These are phyloP conservation scores for Rubus idaeus DNA, from an alignment of 306 rosid species.

Conservation along the genomic window DNA sequence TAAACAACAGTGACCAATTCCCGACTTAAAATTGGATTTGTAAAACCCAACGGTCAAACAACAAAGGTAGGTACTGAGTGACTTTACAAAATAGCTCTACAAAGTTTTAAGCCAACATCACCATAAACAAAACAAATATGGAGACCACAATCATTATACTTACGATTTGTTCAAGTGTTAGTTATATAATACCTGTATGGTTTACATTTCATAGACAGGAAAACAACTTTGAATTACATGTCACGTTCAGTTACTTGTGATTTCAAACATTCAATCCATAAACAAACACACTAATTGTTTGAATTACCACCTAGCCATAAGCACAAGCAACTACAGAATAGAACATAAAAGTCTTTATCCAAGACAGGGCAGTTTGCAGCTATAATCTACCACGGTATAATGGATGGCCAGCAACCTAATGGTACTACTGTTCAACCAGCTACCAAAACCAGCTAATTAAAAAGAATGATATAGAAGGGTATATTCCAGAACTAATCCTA, in stretches of 20 bases:
- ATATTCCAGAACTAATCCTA: constrained; percentile 17
- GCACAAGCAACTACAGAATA: background rate
- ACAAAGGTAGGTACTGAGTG: background rate
- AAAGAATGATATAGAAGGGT: background rate
- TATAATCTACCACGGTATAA: background rate
- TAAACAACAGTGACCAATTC: background rate
- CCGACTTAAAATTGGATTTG: background rate
- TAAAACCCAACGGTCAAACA: background rate
- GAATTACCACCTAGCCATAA: constrained; percentile 1
- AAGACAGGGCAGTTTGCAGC: background rate
- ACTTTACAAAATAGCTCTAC: background rate
- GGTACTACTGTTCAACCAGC: background rate
- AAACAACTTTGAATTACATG: background rate
- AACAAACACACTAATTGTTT: background rate
- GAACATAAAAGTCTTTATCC: background rate
- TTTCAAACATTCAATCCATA: background rate
- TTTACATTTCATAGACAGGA: background rate
- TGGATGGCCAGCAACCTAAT: background rate
- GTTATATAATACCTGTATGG: background rate
- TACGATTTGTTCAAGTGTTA: background rate
- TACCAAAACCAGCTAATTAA: background rate
- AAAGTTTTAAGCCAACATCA: background rate
- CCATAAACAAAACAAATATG: background rate
- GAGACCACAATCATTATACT: background rate
- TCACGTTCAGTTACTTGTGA: background rate